phyloP scores from a whole-genome alignment of 2,329 filamentous ascomycete genomes.

The Aspergillus alliaceus region DNA sequence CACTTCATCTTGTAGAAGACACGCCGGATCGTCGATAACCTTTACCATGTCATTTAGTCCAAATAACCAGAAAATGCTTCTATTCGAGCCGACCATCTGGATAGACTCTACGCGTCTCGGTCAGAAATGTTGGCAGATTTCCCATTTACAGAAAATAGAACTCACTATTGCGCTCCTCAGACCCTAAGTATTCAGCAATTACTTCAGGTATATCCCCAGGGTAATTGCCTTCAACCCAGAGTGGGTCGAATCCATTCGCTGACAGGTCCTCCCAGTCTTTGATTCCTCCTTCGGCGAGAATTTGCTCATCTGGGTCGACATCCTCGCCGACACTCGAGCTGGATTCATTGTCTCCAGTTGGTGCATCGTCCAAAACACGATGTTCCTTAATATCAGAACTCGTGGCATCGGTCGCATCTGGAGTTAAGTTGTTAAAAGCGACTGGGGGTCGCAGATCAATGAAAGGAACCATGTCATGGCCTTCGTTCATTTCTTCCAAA shows the following conservation, averaged over 20 bases:
- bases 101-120: background rate
- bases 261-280: too few species aligned
- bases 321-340: too few species aligned
- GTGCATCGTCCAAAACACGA: too few species aligned
- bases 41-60: background rate
- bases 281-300: too few species aligned
- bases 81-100: background rate
- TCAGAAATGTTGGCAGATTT: background rate
- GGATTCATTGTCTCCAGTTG: too few species aligned
- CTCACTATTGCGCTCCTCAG: background rate
- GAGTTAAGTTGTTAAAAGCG: too few species aligned
- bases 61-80: background rate
- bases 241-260: background rate
- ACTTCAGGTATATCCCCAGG: background rate
- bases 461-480: too few species aligned
- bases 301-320: too few species aligned
- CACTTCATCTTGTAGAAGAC: background rate
- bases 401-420: too few species aligned
- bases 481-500: too few species aligned
- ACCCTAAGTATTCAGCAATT: background rate
- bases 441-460: too few species aligned
- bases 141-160: background rate
- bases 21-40: background rate
- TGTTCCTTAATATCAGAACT: too few species aligned
- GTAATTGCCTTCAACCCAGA: background rate